Evolutionary conservation across 169 alveolate species (phyloP).

Genomic region (Cryptosporidium viatorum): DNA sequence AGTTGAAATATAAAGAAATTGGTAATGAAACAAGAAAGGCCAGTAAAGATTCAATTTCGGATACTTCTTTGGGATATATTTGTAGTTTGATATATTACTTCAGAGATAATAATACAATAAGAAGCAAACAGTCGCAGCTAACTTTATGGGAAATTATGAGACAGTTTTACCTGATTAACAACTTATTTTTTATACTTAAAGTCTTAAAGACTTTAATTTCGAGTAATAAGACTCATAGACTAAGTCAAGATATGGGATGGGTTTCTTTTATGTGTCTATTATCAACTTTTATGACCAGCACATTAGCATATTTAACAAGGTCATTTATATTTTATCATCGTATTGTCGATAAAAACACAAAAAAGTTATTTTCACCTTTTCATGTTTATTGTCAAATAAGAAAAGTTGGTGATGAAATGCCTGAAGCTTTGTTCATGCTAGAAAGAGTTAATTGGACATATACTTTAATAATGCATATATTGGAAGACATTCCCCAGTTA

Average conservation of each 20-base stretch:
- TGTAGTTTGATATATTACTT: slow-evolving; percentile 30
- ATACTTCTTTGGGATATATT: slow-evolving; percentile 23
- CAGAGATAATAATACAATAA: slow-evolving; percentile 47
- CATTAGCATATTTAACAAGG: slow-evolving; percentile 42
- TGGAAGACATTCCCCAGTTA: slow-evolving; percentile 64
- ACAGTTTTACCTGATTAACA: slow-evolving; percentile 48
- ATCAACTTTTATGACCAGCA: slow-evolving; percentile 39
- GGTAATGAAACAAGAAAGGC: not conserved
- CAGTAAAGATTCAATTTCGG: slow-evolving; percentile 7
- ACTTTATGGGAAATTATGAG: slow-evolving; percentile 62
- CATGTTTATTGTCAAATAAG: slow-evolving; percentile 53
- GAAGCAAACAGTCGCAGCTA: slow-evolving; percentile 50
- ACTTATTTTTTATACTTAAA: slow-evolving; percentile 49
- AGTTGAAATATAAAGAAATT: not conserved
- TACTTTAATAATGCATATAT: slow-evolving; percentile 63
- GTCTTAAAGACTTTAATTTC: slow-evolving; percentile 40
- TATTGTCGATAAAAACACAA: slow-evolving; percentile 10
- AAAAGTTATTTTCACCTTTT: slow-evolving; percentile 37
- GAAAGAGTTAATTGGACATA: slow-evolving; percentile 69
- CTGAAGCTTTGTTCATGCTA: slow-evolving; percentile 45
- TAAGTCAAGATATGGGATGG: slow-evolving; percentile 71
- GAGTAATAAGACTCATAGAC: slow-evolving; percentile 25
- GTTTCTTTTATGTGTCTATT: slow-evolving; percentile 54
- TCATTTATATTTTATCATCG: slow-evolving; percentile 58
- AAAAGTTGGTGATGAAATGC: slow-evolving; percentile 39